Evolutionary conservation across 176 grass and related monocot genomes (phyloP).

Genomic region (Panicum miliaceum): DNA sequence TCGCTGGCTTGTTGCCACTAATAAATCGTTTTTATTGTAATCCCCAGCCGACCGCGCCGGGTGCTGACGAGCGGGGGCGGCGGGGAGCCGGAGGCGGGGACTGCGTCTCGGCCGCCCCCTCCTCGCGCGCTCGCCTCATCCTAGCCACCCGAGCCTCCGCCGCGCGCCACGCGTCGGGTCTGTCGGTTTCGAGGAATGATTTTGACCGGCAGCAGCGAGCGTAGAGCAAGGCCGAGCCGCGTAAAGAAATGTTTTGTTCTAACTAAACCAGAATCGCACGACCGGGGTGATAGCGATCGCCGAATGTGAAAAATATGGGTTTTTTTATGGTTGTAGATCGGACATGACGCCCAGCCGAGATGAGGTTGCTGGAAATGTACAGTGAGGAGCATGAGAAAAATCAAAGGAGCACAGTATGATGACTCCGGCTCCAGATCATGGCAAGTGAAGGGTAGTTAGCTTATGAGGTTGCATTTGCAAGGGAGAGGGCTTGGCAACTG

Average conservation of each 20-base stretch:
- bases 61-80: constrained; percentile 31
- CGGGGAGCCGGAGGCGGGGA: neutral
- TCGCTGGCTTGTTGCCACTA: constrained; percentile 1
- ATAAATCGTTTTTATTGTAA: constrained; percentile 30
- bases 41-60: constrained; percentile 52
- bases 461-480: neutral
- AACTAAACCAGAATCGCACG: neutral
- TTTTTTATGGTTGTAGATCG: neutral
- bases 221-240: neutral
- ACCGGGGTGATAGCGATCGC: neutral
- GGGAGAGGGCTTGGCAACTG: neutral
- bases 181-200: neutral
- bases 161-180: constrained; percentile 28
- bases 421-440: no score
- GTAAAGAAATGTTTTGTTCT: neutral
- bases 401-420: no score
- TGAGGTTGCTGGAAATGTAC: neutral
- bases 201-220: constrained; percentile 4
- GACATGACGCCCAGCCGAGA: neutral
- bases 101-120: neutral
- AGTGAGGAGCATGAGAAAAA: no score
- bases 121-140: neutral
- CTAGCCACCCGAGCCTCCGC: constrained; percentile 9
- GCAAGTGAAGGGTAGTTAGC: neutral
- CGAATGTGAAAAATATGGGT: neutral